Evolutionary conservation across 176 grass and related monocot genomes (phyloP).

Genomic region (Triticum monococcum): DNA sequence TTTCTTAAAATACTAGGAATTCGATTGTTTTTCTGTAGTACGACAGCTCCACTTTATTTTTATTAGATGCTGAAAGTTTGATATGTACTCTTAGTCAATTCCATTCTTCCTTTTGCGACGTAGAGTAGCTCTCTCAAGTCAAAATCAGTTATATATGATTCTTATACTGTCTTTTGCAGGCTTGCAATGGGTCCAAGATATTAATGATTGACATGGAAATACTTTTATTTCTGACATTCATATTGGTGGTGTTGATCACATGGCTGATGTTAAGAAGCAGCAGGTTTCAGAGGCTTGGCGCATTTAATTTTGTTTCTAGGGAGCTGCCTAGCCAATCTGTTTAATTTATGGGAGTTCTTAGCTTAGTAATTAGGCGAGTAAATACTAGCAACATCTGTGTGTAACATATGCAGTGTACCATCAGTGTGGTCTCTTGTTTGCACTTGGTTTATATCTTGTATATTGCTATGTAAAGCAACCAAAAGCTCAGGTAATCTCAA

Average conservation of each 20-base stretch:
- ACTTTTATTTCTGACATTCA: conserved; percentile 29
- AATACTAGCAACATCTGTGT: conserved; percentile 30
- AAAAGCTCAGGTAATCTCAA: neutral
- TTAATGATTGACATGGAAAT: conserved; percentile 53
- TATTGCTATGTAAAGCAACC: conserved; percentile 37
- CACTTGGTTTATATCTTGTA: conserved; percentile 22
- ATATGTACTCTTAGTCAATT: neutral
- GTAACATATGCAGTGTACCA: conserved; percentile 24
- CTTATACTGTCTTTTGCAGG: conserved; percentile 38
- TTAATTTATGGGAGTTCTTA: conserved; percentile 17
- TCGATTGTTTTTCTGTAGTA: neutral
- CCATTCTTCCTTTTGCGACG: neutral
- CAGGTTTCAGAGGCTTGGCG: conserved; percentile 7
- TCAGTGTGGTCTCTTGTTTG: neutral
- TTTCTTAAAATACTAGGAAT: neutral
- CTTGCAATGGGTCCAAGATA: conserved; percentile 56
- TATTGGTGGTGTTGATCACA: conserved; percentile 18
- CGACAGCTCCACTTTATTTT: neutral
- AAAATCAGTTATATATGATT: neutral
- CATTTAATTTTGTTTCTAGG: conserved; percentile 50
- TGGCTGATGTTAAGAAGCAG: conserved; percentile 34
- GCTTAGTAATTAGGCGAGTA: conserved; percentile 24
- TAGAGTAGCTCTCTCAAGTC: neutral
- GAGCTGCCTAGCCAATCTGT: conserved; percentile 16
- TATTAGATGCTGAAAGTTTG: neutral